Conservation (phyloP, 805 yeast genomes). For the Candida multigemmis region DNA sequence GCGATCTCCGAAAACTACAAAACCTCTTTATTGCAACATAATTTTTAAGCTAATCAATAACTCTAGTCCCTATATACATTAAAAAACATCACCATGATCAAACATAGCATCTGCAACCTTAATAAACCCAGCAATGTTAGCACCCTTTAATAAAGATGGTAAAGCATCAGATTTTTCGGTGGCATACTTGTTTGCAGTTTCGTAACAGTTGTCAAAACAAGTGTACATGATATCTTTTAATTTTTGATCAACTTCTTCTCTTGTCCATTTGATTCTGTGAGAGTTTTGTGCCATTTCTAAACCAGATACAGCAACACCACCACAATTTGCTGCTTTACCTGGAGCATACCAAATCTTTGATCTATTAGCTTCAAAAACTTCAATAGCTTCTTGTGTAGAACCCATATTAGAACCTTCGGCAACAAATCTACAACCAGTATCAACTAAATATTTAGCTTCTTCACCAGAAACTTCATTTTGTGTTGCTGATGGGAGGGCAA, state of each 20-base stretch:
- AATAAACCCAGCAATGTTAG: conserved; percentile 97
- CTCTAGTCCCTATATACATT: conserved; percentile 8
- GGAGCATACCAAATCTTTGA: conserved; percentile 92
- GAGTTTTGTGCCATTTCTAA: conserved; percentile 99
- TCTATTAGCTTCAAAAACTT: conserved; percentile 84
- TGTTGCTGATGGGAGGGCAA: conserved; percentile 97
- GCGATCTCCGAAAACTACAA: no score
- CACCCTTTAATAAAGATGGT: conserved; percentile 97
- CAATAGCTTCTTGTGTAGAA: conserved; percentile 94
- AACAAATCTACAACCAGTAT: conserved; percentile 83
- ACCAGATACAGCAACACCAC: conserved; percentile 99
- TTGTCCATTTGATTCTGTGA: conserved; percentile 82
- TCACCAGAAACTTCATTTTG: conserved; percentile 97
- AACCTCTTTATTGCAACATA: no score
- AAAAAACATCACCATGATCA: conserved; percentile 81
- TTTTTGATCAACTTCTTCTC: conserved; percentile 86
- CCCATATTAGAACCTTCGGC: conserved; percentile 99
- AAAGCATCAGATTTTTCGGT: conserved; percentile 53
- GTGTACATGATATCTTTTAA: conserved; percentile 87
- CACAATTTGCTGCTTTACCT: conserved; percentile 98
- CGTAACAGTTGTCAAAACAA: conserved; percentile 89
- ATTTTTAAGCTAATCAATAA: no score
- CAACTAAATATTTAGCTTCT: conserved; percentile 91
- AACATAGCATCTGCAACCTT: conserved; percentile 98
- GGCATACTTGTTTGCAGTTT: conserved; percentile 75